Evolutionary conservation across 805 yeast species (phyloP), one percentile per base, ranked within the genome.

Genomic region (Kregervanrija delftensis): DNA sequence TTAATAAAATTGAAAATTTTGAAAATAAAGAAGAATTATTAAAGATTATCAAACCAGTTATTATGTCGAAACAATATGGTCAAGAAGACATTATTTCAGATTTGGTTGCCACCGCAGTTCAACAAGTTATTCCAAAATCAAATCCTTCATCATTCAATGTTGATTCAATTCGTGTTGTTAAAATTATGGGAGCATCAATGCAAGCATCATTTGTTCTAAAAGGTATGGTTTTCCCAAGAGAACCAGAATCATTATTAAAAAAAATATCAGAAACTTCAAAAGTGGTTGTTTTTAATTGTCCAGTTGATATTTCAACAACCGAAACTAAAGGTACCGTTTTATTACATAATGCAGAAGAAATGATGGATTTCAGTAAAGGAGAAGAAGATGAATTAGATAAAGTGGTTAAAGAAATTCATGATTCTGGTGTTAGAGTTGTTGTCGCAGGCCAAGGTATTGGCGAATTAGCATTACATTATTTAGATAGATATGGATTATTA

Each of bases 161-260:
- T 45, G 99, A 93, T 63, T 84, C 90, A 47, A 77, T 93, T 49
- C 81, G 99, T 63, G 96, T 93, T 13, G 99, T 93, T 42, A 93
- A 93, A 68, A 85, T 93, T 55, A 87, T 93, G 96, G 99, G 99
- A 49, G 74, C 95, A 13, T 74, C 90, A 42, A 71, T 93, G 54
- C 67, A 71, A 33, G 73, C 74, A 55, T 84, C 95, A 11, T 75
- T 75, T 57, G 98, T 93, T 43, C 72, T 93, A 51, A 87, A 86
- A 67, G 99, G 99, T 55, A 93, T 93, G 99, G 96, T 93, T 34
- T 91, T 93, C 75, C 95, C 95, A 54, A 79, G 95, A 57, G 96
- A 89, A 65, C 96, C 98, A n/a, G 98, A 91, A 64, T 95, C 97
- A 12, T 81, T 79, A 53, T 67, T 90, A 41, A 88, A 87, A 61